phyloP scores from a whole-genome alignment of 140 eudicot genomes.

The Ambrosia hybrid region DNA sequence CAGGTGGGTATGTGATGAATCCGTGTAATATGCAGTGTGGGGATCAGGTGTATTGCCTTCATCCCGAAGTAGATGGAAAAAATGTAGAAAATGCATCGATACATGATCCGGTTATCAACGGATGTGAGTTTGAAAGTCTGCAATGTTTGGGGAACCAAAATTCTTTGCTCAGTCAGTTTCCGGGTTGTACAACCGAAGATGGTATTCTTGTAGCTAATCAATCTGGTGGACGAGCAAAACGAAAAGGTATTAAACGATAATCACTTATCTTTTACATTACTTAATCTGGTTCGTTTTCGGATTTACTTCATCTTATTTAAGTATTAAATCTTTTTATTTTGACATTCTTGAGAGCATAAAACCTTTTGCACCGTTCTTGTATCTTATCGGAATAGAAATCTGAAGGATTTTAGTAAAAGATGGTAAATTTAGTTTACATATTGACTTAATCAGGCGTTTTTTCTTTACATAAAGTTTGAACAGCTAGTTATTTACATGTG shows the following conservation, averaged over 20 bases:
- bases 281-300: conserved; percentile 6
- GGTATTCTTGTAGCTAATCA: conserved; percentile 31
- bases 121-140: conserved; percentile 70
- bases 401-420: neutral
- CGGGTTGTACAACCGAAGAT: conserved; percentile 48
- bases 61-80: conserved; percentile 35
- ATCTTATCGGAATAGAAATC: neutral
- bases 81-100: conserved; percentile 38
- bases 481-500: no score
- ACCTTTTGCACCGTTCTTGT: neutral
- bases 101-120: conserved; percentile 55
- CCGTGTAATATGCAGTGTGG: conserved; percentile 79
- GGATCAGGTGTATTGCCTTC: conserved; percentile 48
- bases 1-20: conserved; percentile 66
- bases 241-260: conserved; percentile 46
- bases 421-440: no score
- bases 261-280: neutral
- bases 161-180: conserved; percentile 41
- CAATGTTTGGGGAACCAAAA: conserved; percentile 69
- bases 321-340: neutral
- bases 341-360: conserved; percentile 12
- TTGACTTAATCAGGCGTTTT: no score
- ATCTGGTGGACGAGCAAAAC: conserved; percentile 47
- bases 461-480: no score
- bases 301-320: neutral